Evolutionary conservation across 1,284 basidiomycete species (phyloP), one percentile per base, ranked within the genome.

Genomic region (Calocybe gambosa): DNA sequence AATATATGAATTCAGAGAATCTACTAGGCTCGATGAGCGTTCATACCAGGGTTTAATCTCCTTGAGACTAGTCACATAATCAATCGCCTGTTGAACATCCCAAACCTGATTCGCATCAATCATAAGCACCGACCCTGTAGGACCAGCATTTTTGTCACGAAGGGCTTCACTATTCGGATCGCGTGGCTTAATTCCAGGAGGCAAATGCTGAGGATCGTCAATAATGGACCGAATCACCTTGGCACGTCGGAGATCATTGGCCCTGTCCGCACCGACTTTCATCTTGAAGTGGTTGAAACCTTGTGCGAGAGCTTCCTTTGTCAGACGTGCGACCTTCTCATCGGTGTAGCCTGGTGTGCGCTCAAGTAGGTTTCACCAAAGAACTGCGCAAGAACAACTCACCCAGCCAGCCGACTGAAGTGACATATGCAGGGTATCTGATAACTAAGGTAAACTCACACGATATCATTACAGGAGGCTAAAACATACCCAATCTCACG

Each of bases 281-380:
- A 95, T 93, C 73, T 94, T 94, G 78, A 95, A 94, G 69, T 93
- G 90, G 70, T 90, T 92, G 78, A 95, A 95, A 23, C 93, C 93
- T 42, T 80, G 81, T 20, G 75, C 67, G 44, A 98, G 75, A 23
- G 93, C 89, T 61, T 90, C 88, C 59, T 84, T 85, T 2, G 91
- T 96, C 45, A 98, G 76, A 13, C 82, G 78, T 2, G 82, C 79
- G 39, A 97, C 82, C 64, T 97, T 97, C 60, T 93, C 93, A 61
- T 97, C 93, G 23, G 78, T 80, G 70, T 97, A 97, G 2, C 84
- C 75, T 74, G 46, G 26, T 10, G 19, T 18, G 15, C 25, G 9
- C 25, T 9, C 25, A 26, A 9, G 5, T 26, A 5, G 25, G 9
- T 5, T 5, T 26, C 25, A 5, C 25, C 25, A 26, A 26, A 26